Evolutionary conservation across 371 early-diverging fungal species (phyloP), one percentile per base, ranked within the genome.

Genomic region (Lichtheimia ramosa): DNA sequence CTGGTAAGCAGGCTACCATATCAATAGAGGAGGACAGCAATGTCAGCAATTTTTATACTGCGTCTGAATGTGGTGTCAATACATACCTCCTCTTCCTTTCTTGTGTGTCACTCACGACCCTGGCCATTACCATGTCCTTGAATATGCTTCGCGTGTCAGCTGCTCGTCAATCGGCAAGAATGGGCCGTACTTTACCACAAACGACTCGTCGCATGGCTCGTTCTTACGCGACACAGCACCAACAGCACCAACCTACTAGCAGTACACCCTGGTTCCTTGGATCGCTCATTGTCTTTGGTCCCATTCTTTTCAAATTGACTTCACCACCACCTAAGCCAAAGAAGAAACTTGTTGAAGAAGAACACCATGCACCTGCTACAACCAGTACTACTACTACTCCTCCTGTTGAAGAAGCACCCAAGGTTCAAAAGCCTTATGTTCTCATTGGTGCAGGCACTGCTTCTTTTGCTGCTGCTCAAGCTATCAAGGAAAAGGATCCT

Each of bases 401-500:
- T 40, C 61, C 66, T 52, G 59, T 51, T n/a, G 51, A 64, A 21
- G 51, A 49, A 20, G 62, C 54, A 12, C 64, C 68, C 27, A 70
- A 66, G 40, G 61, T 69, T 15, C 70, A 71, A 21, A 74, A 73
- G 28, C 73, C 84, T 10, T 84, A 85, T 63, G 77, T 84, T 18
- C 72, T 83, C 34, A 66, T 86, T 63, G 87, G 89, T 59, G 87
- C 79, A 46, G 88, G 89, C 8, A 87, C 89, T 23, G 89, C 90
- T 23, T 81, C 88, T 1, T 88, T 82, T 68, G 79, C 82, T 48
- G 87, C 88, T 61, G 81, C 88, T 62, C 77, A 87, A 65, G 86
- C 88, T 28, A 89, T 91, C 61, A 78, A 81, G 58, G 83, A 88
- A 62, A 75, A 77, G 54, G 86, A 91, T 18, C 88, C 89, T 14